These are phyloP conservation scores for Dissoconium aciculare DNA, from an alignment of 2,329 filamentous ascomycete genomes.

Conservation along the genomic window DNA sequence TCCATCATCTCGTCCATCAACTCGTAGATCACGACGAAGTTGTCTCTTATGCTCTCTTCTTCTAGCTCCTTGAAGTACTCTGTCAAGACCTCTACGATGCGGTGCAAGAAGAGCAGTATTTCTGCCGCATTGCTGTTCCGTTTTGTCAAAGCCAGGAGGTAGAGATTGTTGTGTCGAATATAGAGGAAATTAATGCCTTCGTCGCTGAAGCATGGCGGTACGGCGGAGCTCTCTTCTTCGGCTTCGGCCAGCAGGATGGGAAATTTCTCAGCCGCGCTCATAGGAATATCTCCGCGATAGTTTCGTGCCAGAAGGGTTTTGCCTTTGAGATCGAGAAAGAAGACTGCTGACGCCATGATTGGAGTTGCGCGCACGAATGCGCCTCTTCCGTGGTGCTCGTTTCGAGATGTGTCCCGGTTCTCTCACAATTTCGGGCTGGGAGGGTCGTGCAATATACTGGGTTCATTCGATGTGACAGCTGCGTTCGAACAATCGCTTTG, in stretches of 20 bases:
- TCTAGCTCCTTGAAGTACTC: conserved; percentile 99
- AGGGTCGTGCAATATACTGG: too few species aligned
- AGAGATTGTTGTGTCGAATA: conserved; percentile 98
- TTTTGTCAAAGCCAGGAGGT: conserved; percentile 93
- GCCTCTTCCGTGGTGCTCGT: too few species aligned
- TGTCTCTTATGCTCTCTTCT: conserved; percentile 96
- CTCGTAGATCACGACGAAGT: conserved; percentile 99
- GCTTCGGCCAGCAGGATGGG: conserved; percentile 90
- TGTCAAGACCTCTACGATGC: conserved; percentile 96
- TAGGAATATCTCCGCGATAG: conserved; percentile 95
- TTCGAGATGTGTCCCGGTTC: too few species aligned
- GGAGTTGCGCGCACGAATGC: too few species aligned
- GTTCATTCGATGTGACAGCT: too few species aligned
- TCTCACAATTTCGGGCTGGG: too few species aligned
- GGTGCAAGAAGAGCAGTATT: conserved; percentile 94
- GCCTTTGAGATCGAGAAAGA: conserved; percentile 99
- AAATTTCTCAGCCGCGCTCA: conserved; percentile 98
- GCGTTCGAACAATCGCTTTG: too few species aligned
- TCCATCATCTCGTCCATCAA: conserved; percentile 99
- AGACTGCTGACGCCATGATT: conserved; percentile 87
- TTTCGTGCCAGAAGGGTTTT: conserved; percentile 99
- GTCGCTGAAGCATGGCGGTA: conserved; percentile 93
- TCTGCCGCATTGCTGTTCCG: conserved; percentile 98
- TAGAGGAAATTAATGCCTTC: conserved; percentile 99
- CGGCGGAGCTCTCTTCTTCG: conserved; percentile 96